These are phyloP conservation scores for Drosera spatulata DNA, from an alignment of 179 eudicot genomes.

Conservation along the genomic window DNA sequence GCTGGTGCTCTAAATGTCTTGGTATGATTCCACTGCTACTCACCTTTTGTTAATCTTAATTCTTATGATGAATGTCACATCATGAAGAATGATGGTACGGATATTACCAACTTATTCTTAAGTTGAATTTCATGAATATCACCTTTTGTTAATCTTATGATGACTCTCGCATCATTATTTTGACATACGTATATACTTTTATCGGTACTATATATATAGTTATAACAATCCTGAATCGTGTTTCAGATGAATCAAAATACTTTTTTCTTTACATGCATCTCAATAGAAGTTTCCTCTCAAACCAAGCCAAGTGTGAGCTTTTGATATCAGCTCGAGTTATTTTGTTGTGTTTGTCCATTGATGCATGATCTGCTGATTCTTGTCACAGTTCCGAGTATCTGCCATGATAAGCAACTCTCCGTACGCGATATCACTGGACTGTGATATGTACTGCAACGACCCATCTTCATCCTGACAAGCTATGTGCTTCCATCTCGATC, in stretches of 20 bases:
- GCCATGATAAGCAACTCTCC: conserved; percentile 27
- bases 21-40: conserved; percentile 9
- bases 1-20: conserved; percentile 42
- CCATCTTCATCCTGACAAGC: conserved; percentile 28
- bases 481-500: conserved; percentile 27
- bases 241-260: not conserved
- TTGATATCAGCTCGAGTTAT: not conserved
- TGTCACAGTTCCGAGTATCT: conserved; percentile 30
- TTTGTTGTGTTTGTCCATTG: too few relatives aligned
- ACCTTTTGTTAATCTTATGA: too few relatives aligned
- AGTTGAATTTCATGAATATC: too few relatives aligned
- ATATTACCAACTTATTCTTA: too few relatives aligned
- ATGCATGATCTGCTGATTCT: too few relatives aligned
- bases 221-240: too few relatives aligned
- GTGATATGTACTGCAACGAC: conserved; percentile 47
- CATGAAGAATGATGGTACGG: too few relatives aligned
- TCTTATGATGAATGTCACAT: not conserved
- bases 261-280: too few relatives aligned
- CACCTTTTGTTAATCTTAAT: not conserved
- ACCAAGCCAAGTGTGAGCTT: not conserved
- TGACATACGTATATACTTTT: too few relatives aligned
- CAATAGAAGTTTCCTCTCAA: too few relatives aligned
- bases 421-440: conserved; percentile 29
- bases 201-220: too few relatives aligned
- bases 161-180: too few relatives aligned